Base-by-base conservation (phyloP, 495 filamentous ascomycete genomes). In the Trichoderma gamsii region DNA sequence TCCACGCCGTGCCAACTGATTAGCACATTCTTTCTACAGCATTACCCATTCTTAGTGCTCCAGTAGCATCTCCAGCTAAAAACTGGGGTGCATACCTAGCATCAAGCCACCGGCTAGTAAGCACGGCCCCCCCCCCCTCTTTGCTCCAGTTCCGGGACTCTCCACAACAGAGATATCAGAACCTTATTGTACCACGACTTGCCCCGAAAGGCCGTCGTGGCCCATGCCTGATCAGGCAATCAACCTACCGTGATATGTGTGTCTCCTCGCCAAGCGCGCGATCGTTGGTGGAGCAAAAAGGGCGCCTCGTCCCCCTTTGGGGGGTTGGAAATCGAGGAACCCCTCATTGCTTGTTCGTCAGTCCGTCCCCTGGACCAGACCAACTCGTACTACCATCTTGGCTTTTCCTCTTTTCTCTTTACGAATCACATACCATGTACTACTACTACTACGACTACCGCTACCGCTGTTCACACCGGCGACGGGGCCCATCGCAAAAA, bases 221-320 rank as follows among this genome's bases (percentile, higher is more conserved):
- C 4, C 56, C 56, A 61, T 61, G 25, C 56, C 56, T 11, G 11
- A 61, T 29, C 56, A 32, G 56, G 56, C 56, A 61, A 32, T 61
- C 56, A 61, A 61, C 27, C 56, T 61, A 61, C 27, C 5, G 25
- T 32, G 12, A 32, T 21, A 61, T 29, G 29, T 29, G 29, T 29
- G 29, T 61, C 56, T 32, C 27, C 56, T 32, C 56, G 25, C 12
- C 56, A 61, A 12, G 25, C 12, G 25, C 23, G 56, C 25, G 23
- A 61, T 61, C 15, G 23, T 27, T 27, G 27, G 56, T 29, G 56
- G 25, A 61, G 56, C 15, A 12, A 27, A 12, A 12, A 7, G n/a
- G 21, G 9, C 51, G 51, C n/a, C 51, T 59, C 18, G 51, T 29
- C n/a, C 12, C n/a, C n/a, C n/a, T 5, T 49, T 49, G 35, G 35